phyloP scores from a whole-genome alignment of 2,329 filamentous ascomycete species.

The Ambrosiella xylebori region DNA sequence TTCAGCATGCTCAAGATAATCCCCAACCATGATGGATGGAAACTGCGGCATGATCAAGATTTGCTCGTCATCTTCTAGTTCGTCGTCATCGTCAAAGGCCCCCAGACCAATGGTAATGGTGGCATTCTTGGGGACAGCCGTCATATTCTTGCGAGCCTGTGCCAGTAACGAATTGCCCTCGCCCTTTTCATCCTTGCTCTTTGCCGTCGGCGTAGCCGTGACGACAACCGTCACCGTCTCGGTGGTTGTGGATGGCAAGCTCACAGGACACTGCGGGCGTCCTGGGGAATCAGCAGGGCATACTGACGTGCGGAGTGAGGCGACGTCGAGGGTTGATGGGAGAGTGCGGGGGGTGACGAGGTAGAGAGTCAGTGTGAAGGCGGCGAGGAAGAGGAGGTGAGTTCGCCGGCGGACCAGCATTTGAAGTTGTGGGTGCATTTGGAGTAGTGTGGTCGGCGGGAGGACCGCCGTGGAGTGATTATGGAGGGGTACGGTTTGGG shows the following conservation, averaged over 20 bases:
- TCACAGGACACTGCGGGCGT: not conserved
- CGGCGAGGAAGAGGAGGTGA: not conserved
- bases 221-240: not conserved
- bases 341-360: not conserved
- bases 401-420: not conserved
- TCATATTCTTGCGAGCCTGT: not conserved
- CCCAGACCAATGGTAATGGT: not conserved
- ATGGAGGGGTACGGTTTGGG: too few species aligned
- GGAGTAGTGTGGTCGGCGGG: not conserved
- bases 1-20: slow-evolving; percentile 1
- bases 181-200: too few species aligned
- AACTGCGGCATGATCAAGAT: slow-evolving; percentile 9
- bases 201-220: not conserved
- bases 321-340: not conserved
- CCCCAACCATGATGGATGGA: slow-evolving; percentile 4
- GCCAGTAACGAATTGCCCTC: not conserved
- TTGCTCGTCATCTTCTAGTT: not conserved
- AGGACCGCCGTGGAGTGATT: too few species aligned
- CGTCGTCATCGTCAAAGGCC: not conserved
- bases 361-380: not conserved
- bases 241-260: not conserved
- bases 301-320: not conserved
- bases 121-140: not conserved
- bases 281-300: not conserved
- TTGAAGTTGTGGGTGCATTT: not conserved